Evolutionary conservation across 352 stramenopile genomes (phyloP).

Genomic region (Phytophthora macrochlamydospora): DNA sequence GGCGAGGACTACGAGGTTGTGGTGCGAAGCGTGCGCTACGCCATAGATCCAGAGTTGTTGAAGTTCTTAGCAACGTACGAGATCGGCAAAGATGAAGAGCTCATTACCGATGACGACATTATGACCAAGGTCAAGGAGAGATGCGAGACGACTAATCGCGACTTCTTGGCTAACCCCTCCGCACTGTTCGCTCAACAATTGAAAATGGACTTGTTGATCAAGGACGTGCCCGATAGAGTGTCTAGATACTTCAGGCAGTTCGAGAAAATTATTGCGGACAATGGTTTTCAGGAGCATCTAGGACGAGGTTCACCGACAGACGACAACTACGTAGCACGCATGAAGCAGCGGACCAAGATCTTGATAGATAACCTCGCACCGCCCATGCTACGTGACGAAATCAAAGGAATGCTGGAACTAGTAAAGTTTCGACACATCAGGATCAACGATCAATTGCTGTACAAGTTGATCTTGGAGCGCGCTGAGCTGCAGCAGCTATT

Average conservation of each 20-base stretch:
- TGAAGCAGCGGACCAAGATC: slow-evolving; percentile 18
- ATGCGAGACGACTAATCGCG: slow-evolving; percentile 9
- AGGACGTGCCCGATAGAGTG: slow-evolving; percentile 13
- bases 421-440: background rate
- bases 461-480: slow-evolving; percentile 9
- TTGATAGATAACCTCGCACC: slow-evolving; percentile 6
- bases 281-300: slow-evolving; percentile 19
- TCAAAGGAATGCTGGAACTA: slow-evolving; percentile 7
- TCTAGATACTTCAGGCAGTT: slow-evolving; percentile 20
- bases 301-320: slow-evolving; percentile 7
- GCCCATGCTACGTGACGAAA: slow-evolving; percentile 13
- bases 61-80: slow-evolving; percentile 13
- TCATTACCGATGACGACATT: slow-evolving; percentile 15
- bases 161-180: slow-evolving; percentile 11
- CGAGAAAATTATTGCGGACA: slow-evolving; percentile 13
- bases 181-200: slow-evolving; percentile 4
- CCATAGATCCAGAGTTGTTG: slow-evolving; percentile 10
- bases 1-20: slow-evolving; percentile 20
- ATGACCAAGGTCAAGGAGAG: slow-evolving; percentile 11
- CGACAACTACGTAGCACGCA: slow-evolving; percentile 3
- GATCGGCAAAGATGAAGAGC: slow-evolving; percentile 9
- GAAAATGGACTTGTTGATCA: slow-evolving; percentile 13
- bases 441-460: slow-evolving; percentile 9
- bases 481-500: slow-evolving; percentile 10
- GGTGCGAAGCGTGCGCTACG: slow-evolving; percentile 19